phyloP scores from a whole-genome alignment of 2,329 filamentous ascomycete species.

The Microascus cirrosus region DNA sequence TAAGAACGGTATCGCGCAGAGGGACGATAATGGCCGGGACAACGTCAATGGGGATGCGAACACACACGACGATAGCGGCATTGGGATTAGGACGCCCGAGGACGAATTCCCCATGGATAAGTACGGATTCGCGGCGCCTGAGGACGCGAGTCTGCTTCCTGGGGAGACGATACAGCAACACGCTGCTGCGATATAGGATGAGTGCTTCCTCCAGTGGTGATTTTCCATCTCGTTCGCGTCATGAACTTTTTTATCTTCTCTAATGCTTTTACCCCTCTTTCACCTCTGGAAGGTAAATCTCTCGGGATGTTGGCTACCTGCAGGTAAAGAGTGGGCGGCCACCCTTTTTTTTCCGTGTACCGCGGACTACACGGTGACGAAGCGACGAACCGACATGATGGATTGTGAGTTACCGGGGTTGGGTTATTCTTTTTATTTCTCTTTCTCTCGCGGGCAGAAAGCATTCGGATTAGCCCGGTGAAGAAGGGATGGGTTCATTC shows the following conservation, averaged over 20 bases:
- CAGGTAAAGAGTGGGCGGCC: not conserved
- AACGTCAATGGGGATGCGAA: conserved; percentile 5
- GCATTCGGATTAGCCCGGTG: not conserved
- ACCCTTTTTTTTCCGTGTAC: not conserved
- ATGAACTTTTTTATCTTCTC: not conserved
- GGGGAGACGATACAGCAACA: not conserved
- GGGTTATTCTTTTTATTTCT: not conserved
- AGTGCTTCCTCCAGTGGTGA: not conserved
- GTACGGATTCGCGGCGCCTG: conserved; percentile 32
- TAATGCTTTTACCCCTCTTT: not conserved
- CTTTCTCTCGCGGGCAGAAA: too few relatives aligned
- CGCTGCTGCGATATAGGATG: not conserved
- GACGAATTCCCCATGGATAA: conserved; percentile 54
- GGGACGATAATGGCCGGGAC: conserved; percentile 14
- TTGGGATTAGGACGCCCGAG: conserved; percentile 58
- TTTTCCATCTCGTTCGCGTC: not conserved
- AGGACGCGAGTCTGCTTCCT: conserved; percentile 10
- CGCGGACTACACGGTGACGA: not conserved
- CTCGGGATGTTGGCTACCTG: not conserved
- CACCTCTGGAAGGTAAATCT: not conserved
- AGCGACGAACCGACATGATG: not conserved
- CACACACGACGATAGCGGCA: conserved; percentile 60
- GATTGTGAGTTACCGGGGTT: not conserved
- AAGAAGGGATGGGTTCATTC: not conserved
- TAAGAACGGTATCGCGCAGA: conserved; percentile 37